Conservation (phyloP, 306 rosid species). For the Prunus dulcis region DNA sequence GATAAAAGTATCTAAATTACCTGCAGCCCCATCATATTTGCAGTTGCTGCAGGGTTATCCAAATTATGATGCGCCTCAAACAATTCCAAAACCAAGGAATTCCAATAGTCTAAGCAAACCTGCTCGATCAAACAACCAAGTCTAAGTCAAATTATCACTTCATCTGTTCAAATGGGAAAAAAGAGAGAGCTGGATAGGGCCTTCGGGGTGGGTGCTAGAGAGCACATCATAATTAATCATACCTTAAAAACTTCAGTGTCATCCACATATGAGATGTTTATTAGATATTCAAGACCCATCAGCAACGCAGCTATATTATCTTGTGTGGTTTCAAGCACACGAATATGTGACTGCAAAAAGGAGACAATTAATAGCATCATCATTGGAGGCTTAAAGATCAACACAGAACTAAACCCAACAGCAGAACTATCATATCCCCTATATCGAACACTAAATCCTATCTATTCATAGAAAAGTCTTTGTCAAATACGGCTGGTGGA, state of each 20-base stretch:
- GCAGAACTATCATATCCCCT: neutral
- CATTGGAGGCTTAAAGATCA: neutral
- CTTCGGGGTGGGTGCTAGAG: neutral
- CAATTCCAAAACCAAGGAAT: constrained; percentile 76
- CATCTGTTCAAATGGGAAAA: neutral
- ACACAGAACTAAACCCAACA: neutral
- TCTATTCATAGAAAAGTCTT: neutral
- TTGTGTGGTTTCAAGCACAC: constrained; percentile 66
- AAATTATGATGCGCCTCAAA: constrained; percentile 49
- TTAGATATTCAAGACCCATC: constrained; percentile 92
- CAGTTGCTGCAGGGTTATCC: constrained; percentile 53
- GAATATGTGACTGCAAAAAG: constrained; percentile 69
- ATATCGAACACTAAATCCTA: neutral
- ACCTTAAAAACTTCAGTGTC: constrained; percentile 99
- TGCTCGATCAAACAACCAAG: constrained; percentile 27
- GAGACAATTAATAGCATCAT: neutral
- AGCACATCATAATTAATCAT: neutral
- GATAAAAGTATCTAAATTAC: constrained; percentile 17
- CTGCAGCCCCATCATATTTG: constrained; percentile 65
- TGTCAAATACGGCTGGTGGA: neutral
- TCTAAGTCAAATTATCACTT: constrained; percentile 1
- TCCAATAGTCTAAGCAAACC: constrained; percentile 99
- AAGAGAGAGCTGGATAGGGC: neutral
- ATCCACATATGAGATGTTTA: constrained; percentile 88
- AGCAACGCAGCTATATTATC: constrained; percentile 73